Evolutionary conservation across 306 rosid species (phyloP), one percentile per base, ranked within the genome.

Genomic region (Fragaria ananassa): DNA sequence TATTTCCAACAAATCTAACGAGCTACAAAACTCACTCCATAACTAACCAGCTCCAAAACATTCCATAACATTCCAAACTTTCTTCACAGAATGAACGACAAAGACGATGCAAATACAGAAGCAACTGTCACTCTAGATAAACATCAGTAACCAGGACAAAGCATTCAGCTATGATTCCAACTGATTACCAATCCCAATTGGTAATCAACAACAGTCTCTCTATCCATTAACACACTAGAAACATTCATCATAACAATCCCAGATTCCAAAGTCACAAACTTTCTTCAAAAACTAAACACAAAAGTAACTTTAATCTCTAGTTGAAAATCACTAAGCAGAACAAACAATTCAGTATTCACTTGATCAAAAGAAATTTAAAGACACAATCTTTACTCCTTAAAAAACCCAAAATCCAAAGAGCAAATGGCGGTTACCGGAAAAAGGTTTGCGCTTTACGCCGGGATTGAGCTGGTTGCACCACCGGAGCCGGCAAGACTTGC

Each of bases 401-500:
- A 10, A 31, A 14, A 62, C 68, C 68, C 68, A 31, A 62, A 15
- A 62, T 29, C 44, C 10, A 50, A 27, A 41, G 23, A 37, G 27
- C 51, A 12, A 81, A 65, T 34, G 75, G 71, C 47, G 58, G 42
- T 57, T 37, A 25, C 97, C 97, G 29, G 91, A 82, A 39, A 91
- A 91, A 70, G 95, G 95, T 82, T 91, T 91, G 75, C 97, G 95
- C 83, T 89, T 91, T 15, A 91, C 90, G 56, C 75, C 70, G 11
- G 95, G 97, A 76, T 89, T 94, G 10, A 91, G 90, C 83, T 91
- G 97, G 80, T 91, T 91, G 72, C 94, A 91, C 97, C 97, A 91
- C 13, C 97, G 87, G 72, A 91, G 94, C 2, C 97, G 97, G 87
- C 95, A 91, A 4, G 97, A 91, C 88, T 91, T 91, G 29, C 97